These are phyloP conservation scores for Thelonectria olida DNA, from an alignment of 2,329 filamentous ascomycete genomes.

Conservation along the genomic window DNA sequence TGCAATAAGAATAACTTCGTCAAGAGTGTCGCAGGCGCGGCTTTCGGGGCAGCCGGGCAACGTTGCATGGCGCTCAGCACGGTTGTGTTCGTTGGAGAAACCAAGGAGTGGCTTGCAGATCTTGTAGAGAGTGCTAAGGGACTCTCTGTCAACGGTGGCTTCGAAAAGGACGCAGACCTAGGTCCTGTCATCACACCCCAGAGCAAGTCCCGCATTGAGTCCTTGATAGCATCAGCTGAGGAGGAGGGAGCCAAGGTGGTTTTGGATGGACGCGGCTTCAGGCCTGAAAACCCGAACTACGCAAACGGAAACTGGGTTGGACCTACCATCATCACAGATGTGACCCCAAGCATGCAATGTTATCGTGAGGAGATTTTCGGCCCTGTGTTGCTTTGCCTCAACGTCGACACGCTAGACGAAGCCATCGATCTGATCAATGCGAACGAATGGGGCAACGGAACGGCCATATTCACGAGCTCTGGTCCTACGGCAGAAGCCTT, in stretches of 20 bases:
- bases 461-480: conserved; percentile 46
- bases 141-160: conserved; percentile 45
- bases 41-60: conserved; percentile 75
- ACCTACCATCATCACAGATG: conserved; percentile 47
- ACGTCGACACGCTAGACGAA: conserved; percentile 46
- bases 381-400: conserved; percentile 47
- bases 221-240: conserved; percentile 32
- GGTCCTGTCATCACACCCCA: conserved; percentile 35
- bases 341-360: conserved; percentile 47
- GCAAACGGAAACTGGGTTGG: conserved; percentile 55
- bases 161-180: conserved; percentile 33
- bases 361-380: conserved; percentile 49
- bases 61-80: conserved; percentile 76
- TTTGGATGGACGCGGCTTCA: conserved; percentile 34
- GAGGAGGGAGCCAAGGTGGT: conserved; percentile 32
- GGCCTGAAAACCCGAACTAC: conserved; percentile 27
- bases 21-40: conserved; percentile 72
- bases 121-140: conserved; percentile 69
- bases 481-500: conserved; percentile 43
- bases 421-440: conserved; percentile 45
- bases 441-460: conserved; percentile 47
- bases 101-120: conserved; percentile 68
- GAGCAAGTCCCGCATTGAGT: conserved; percentile 32
- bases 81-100: conserved; percentile 71
- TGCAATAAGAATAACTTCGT: conserved; percentile 75